Percentiles rank a stretch among this genome's conserved stretches.
Evolutionary conservation across 129 eudicot species (phyloP).

Genomic region (Artemisia annua): DNA sequence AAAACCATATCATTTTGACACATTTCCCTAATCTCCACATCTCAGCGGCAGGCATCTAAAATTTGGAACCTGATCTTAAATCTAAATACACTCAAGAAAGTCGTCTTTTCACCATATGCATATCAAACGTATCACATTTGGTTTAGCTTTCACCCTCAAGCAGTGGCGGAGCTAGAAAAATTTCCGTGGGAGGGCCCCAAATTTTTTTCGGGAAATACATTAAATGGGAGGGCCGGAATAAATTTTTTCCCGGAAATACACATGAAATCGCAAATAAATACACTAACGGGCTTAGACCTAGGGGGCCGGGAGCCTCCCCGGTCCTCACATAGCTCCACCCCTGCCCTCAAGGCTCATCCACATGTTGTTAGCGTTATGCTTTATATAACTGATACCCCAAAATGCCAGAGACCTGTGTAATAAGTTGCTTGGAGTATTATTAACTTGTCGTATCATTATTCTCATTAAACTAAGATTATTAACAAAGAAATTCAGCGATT

Average conservation of each 20-base stretch:
- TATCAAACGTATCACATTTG: slow-evolving; percentile 2
- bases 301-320: too few species aligned
- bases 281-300: too few species aligned
- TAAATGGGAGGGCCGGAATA: too few species aligned
- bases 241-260: too few species aligned
- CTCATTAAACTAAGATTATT: not conserved
- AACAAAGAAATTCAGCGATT: not conserved
- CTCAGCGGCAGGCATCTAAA: slow-evolving; percentile 21
- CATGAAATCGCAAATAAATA: too few species aligned
- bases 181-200: too few species aligned
- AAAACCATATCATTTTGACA: slow-evolving; percentile 37
- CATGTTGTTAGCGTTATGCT: slow-evolving; percentile 16
- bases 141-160: slow-evolving; percentile 9
- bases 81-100: slow-evolving; percentile 13
- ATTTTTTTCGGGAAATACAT: too few species aligned
- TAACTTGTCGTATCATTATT: slow-evolving; percentile 1
- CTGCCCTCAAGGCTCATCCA: slow-evolving; percentile 26
- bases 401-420: slow-evolving; percentile 4
- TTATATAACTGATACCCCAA: slow-evolving; percentile 10
- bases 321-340: too few species aligned
- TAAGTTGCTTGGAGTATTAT: not conserved
- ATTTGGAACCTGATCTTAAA: slow-evolving; percentile 32
- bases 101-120: slow-evolving; percentile 2
- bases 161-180: too few species aligned
- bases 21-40: slow-evolving; percentile 48